Evolutionary conservation across 2,329 filamentous ascomycete species (phyloP), one percentile per base, ranked within the genome.

Genomic region (Fusarium incarnatum): DNA sequence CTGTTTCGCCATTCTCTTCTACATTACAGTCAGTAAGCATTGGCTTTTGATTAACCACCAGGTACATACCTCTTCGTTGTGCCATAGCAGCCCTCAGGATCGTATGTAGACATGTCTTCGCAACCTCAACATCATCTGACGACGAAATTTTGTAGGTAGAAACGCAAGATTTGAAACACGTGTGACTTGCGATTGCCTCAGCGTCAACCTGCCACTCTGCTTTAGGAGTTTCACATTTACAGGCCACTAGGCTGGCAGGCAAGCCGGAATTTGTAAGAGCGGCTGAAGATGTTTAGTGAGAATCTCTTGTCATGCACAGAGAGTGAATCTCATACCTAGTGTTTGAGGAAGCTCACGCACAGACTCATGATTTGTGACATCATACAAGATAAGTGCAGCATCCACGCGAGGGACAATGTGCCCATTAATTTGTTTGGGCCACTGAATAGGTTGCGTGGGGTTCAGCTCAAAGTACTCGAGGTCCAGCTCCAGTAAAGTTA

Each of bases 381-480:
- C 93, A 84, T 97, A 97, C 50, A 98, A 83, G 62, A 95, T 88
- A 73, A 98, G 82, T 47, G 92, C 94, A 22, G 92, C 95, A 76
- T 98, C 93, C 75, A 97, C 87, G 42, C 86, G 87, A 52, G 94
- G 93, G 64, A 93, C 85, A 66, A 90, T 87, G 68, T 90, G 85
- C 64, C 93, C 92, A 76, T 91, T 87, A 72, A 90, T 87, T 75
- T 90, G 87, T 73, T 88, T 89, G 15, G 89, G 89, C 89, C 89
- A 91, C 77, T 88, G 85, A 64, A 91, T 88, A 58, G 86, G 85
- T 65, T 86, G 84, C 58, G 74, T 68, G 25, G 87, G 84, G 68
- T 85, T 84, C 67, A 91, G 82, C 75, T 91, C 88, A 75, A 91
- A 89, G 70, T 85, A 86, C 73, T 90, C 88, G 67, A 90, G 83